These are phyloP conservation scores for Hebeloma cylindrosporum DNA, from an alignment of 768 basidiomycete genomes.

Conservation along the genomic window DNA sequence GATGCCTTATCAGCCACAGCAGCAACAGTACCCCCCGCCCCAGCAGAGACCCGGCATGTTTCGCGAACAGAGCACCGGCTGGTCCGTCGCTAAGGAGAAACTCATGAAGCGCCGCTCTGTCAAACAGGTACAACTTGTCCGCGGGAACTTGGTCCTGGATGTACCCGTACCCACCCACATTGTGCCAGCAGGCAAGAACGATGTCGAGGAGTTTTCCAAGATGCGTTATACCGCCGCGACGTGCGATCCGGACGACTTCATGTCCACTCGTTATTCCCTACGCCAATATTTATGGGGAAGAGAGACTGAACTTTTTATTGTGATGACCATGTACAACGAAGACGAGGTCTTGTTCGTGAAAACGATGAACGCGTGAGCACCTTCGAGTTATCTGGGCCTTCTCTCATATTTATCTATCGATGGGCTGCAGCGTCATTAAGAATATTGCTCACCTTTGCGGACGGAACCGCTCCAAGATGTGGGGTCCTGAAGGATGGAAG, in stretches of 20 bases:
- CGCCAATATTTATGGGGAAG: slow-evolving; percentile 78
- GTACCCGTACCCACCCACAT: slow-evolving; percentile 79
- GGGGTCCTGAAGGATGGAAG: slow-evolving; percentile 90
- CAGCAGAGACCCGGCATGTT: slow-evolving; percentile 49
- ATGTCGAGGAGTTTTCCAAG: slow-evolving; percentile 75
- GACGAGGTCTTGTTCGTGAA: slow-evolving; percentile 75
- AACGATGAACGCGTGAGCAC: slow-evolving; percentile 81
- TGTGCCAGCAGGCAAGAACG: slow-evolving; percentile 60
- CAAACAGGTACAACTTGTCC: slow-evolving; percentile 74
- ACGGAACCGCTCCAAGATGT: slow-evolving; percentile 68
- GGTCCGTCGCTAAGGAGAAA: slow-evolving; percentile 70
- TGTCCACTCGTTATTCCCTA: slow-evolving; percentile 72
- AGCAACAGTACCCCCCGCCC: slow-evolving; percentile 69
- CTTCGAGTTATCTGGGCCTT: slow-evolving; percentile 1
- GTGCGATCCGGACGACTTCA: slow-evolving; percentile 88
- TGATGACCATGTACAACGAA: slow-evolving; percentile 97
- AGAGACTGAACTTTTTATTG: slow-evolving; percentile 89
- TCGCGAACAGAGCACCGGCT: slow-evolving; percentile 53
- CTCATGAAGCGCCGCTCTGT: slow-evolving; percentile 81
- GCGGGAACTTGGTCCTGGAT: slow-evolving; percentile 86
- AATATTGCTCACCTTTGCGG: slow-evolving; percentile 80
- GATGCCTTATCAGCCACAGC: slow-evolving; percentile 47
- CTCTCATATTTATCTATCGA: slow-evolving; percentile 4
- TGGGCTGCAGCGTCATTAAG: slow-evolving; percentile 67
- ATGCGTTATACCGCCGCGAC: slow-evolving; percentile 89